Evolutionary conservation across 2,329 filamentous ascomycete species (phyloP), one percentile per base, ranked within the genome.

Genomic region (Aspergillus sp.): DNA sequence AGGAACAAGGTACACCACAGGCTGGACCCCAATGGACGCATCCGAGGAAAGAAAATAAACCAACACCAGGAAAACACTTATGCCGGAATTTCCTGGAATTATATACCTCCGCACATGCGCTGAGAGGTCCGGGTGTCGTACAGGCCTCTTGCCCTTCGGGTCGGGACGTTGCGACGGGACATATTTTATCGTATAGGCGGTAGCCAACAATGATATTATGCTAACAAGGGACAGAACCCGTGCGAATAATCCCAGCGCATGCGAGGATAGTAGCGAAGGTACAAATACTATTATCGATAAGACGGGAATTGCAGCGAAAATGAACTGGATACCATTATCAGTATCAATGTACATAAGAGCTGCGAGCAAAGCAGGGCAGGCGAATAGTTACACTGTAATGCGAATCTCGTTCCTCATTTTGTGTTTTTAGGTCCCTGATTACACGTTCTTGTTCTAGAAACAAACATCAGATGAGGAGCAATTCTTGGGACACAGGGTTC

Each of bases 401-500:
- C 15, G 69, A 65, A 58, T 79, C 76, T 43, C 71, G 68, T 41
- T 68, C 61, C 43, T 78, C 71, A 62, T 78, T 71, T 56, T 75
- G 69, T 26, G 44, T 56, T 43, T 70, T 68, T 24, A 79, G 57
- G 48, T 68, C 62, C 49, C 69, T 60, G 39, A 79, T 78, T 9
- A 78, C 57, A 9, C 62, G 68, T 51, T 79, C 76, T 60, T 79
- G 77, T 59, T 79, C 74, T 76, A 60, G 20, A 48, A 18, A 32
- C 17, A n/a, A 43, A n/a, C 26, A 26, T 53, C 18, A 56, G 41
- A n/a, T n/a, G n/a, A 44, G 11, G n/a, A 36, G 8, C 17, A n/a
- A 3, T 11, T 22, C 15, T 56, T 45, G 7, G 12, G 36, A 3
- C 0, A n/a, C 18, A 43, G 36, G 30, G 32, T 48, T 56, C 22